phyloP scores from a whole-genome alignment of 73 alveolate genomes.

The Halteria grandinella region DNA sequence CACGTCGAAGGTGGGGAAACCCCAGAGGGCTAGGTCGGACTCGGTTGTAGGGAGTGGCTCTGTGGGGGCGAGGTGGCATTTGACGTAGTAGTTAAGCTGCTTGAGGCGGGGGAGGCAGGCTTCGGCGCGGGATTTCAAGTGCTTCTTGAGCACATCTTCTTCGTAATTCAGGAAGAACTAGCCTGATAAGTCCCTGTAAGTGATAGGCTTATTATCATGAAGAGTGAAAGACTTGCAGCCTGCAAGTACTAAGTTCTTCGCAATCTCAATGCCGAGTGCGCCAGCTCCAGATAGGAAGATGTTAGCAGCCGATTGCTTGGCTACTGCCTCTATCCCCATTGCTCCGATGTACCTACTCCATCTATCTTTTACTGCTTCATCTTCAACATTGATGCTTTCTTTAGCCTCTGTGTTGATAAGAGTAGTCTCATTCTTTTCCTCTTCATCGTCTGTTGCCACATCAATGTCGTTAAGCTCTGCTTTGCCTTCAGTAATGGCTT shows the following conservation, averaged over 20 bases:
- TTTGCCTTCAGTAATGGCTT: conserved; percentile 60
- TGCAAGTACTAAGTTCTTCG: conserved; percentile 91
- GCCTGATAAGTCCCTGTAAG: conserved; percentile 76
- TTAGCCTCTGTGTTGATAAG: conserved; percentile 58
- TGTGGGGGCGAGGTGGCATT: conserved; percentile 47
- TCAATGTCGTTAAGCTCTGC: conserved; percentile 85
- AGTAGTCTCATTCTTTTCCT: conserved; percentile 68
- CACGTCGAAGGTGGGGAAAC: conserved; percentile 63
- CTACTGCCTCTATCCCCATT: conserved; percentile 97
- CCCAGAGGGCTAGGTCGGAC: conserved; percentile 12
- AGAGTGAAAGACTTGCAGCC: conserved; percentile 91
- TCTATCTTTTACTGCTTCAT: conserved; percentile 93
- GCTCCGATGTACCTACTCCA: conserved; percentile 98
- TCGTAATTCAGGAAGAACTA: conserved; percentile 87
- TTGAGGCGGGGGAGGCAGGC: conserved; percentile 75
- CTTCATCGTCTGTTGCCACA: conserved; percentile 84
- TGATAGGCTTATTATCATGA: conserved; percentile 80
- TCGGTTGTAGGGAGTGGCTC: conserved; percentile 1
- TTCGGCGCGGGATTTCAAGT: conserved; percentile 75
- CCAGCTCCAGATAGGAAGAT: conserved; percentile 91
- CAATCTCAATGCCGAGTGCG: conserved; percentile 92
- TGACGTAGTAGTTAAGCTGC: conserved; percentile 90
- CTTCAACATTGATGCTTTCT: conserved; percentile 77
- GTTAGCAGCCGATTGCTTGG: conserved; percentile 85
- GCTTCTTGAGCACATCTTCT: conserved; percentile 72